These are phyloP conservation scores for Leptomonas pyrrhocoris DNA, from an alignment of 208 protist genomes.

Conservation along the genomic window DNA sequence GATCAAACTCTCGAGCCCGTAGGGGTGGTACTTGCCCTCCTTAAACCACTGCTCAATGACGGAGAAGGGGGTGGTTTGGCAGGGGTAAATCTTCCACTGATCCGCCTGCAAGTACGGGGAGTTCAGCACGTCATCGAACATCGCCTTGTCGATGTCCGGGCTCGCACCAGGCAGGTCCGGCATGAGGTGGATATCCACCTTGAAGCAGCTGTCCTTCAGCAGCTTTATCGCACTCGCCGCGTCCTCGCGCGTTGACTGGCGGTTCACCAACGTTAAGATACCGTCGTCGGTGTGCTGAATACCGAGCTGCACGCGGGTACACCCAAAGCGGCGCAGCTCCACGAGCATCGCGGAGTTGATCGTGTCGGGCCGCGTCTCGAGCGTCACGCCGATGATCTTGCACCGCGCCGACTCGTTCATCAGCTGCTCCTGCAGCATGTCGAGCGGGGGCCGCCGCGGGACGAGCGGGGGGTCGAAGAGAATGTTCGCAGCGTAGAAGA, in stretches of 20 bases:
- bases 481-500: slow-evolving; percentile 92
- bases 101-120: slow-evolving; percentile 96
- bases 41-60: slow-evolving; percentile 97
- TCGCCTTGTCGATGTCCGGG: slow-evolving; percentile 93
- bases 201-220: slow-evolving; percentile 98
- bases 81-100: slow-evolving; percentile 99
- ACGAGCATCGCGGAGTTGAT: slow-evolving; percentile 93
- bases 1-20: slow-evolving; percentile 89
- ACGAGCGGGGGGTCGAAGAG: slow-evolving; percentile 45
- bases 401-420: slow-evolving; percentile 92
- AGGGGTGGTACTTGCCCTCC: slow-evolving; percentile 93
- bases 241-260: slow-evolving; percentile 95
- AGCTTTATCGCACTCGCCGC: slow-evolving; percentile 94
- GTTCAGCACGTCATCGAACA: slow-evolving; percentile 96
- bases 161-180: slow-evolving; percentile 97
- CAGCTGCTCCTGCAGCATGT: slow-evolving; percentile 84
- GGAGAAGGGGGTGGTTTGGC: slow-evolving; percentile 99
- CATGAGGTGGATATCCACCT: slow-evolving; percentile 99
- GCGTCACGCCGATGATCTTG: slow-evolving; percentile 99
- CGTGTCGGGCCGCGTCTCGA: slow-evolving; percentile 99
- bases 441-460: slow-evolving; percentile 53
- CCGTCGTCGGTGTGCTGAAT: slow-evolving; percentile 98
- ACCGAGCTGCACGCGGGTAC: slow-evolving; percentile 98
- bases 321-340: slow-evolving; percentile 92
- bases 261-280: slow-evolving; percentile 91